Conservation (phyloP, 2,329 filamentous ascomycete genomes). For the Drechslerella coelobrocha region DNA sequence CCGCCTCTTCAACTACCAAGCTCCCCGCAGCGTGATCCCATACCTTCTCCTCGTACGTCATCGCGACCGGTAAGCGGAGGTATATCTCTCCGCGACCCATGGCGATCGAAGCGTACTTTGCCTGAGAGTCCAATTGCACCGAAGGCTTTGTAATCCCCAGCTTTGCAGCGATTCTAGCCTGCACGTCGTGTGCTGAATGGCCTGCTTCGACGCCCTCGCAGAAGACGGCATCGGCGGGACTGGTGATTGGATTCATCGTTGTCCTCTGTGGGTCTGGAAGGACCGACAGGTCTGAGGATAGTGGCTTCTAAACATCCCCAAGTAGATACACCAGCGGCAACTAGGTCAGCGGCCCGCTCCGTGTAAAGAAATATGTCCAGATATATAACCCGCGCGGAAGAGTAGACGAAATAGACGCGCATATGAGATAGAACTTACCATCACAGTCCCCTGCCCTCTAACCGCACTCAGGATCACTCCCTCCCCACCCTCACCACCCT, state of each 20-base stretch:
- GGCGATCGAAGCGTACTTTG: conserved; percentile 95
- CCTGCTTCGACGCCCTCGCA: conserved; percentile 95
- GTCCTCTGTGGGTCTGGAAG: conserved; percentile 64
- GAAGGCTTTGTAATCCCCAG: conserved; percentile 88
- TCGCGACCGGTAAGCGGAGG: conserved; percentile 78
- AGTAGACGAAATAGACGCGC: no score
- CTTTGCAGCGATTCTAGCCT: conserved; percentile 80
- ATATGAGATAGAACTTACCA: conserved; percentile 35
- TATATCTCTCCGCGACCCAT: conserved; percentile 94
- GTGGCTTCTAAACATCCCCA: conserved; percentile 65
- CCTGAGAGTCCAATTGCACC: conserved; percentile 96
- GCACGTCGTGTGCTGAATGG: conserved; percentile 88
- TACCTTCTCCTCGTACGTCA: conserved; percentile 96
- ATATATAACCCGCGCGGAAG: no score
- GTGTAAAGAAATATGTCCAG: no score
- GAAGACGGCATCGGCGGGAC: conserved; percentile 83
- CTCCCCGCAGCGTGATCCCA: conserved; percentile 98
- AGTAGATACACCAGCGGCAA: conserved; percentile 5
- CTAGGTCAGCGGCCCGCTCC: not conserved
- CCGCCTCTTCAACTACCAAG: conserved; percentile 90
- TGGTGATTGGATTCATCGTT: conserved; percentile 79
- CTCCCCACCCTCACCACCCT: no score
- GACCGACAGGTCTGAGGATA: conserved; percentile 64
- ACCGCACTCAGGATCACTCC: conserved; percentile 91
- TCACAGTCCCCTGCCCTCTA: conserved; percentile 77